Evolutionary conservation across 179 eudicot genomes (phyloP).

Genomic region (Camellia oleifera): DNA sequence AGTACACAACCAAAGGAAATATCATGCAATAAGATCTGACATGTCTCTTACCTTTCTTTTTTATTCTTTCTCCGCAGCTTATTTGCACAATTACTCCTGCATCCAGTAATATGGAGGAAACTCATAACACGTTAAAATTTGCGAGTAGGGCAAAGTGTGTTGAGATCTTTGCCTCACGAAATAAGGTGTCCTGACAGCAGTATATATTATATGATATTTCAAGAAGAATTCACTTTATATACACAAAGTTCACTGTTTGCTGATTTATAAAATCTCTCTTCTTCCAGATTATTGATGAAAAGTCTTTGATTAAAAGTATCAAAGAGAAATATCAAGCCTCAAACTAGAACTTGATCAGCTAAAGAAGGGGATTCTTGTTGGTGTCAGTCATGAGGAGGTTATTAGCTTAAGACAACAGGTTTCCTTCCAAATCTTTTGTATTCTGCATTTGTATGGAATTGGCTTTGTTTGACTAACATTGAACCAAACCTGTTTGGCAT

Average conservation of each 20-base stretch:
- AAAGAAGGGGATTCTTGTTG: slow-evolving; percentile 84
- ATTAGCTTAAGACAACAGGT: slow-evolving; percentile 90
- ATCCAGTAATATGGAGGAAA: slow-evolving; percentile 97
- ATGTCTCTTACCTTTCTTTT: not conserved
- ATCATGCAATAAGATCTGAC: not conserved
- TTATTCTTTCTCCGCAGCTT: slow-evolving; percentile 48
- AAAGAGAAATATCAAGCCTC: slow-evolving; percentile 81
- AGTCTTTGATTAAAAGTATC: slow-evolving; percentile 98
- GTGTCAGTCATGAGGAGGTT: slow-evolving; percentile 89
- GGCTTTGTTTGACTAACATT: not conserved
- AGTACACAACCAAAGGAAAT: not conserved
- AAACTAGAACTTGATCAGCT: slow-evolving; percentile 93
- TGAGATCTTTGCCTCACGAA: slow-evolving; percentile 92
- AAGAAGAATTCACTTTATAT: not conserved
- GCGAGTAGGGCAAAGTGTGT: slow-evolving; percentile 99
- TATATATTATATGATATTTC: not conserved
- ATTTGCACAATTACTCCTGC: slow-evolving; percentile 98
- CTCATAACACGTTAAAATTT: slow-evolving; percentile 94
- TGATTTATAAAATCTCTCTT: slow-evolving; percentile 5
- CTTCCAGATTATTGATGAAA: slow-evolving; percentile 93
- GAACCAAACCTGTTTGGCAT: not conserved
- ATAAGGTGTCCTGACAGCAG: slow-evolving; percentile 48
- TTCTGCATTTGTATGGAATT: not conserved
- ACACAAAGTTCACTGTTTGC: not conserved
- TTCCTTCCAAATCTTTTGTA: slow-evolving; percentile 15